Evolutionary conservation across 2,329 filamentous ascomycete genomes (phyloP).

Genomic region (Talaromyces sp.): DNA sequence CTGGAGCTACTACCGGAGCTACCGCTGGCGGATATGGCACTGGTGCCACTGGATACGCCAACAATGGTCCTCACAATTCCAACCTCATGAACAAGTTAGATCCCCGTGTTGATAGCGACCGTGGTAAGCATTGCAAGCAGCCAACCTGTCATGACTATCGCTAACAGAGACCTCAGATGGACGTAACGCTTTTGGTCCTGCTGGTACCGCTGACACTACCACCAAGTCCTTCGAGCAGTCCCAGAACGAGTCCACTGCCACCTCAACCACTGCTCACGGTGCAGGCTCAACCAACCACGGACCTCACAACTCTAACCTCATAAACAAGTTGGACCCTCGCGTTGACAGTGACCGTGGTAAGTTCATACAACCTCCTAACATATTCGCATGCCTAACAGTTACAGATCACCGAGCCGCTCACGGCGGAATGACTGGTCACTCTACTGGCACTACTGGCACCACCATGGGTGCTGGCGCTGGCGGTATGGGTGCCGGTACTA

Average conservation of each 20-base stretch:
- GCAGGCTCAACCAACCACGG: slow-evolving; percentile 35
- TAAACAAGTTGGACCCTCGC: slow-evolving; percentile 55
- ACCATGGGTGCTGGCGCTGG: slow-evolving; percentile 6
- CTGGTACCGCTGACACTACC: background rate
- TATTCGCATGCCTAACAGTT: background rate
- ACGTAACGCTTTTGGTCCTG: slow-evolving; percentile 11
- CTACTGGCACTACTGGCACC: slow-evolving; percentile 7
- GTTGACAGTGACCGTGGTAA: slow-evolving; percentile 43
- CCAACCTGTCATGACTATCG: background rate
- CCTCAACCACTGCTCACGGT: slow-evolving; percentile 6
- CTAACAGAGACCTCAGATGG: background rate
- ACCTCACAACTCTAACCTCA: slow-evolving; percentile 45
- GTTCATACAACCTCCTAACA: background rate
- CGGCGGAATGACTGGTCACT: slow-evolving; percentile 11
- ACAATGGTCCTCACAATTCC: slow-evolving; percentile 41
- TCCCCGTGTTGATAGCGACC: slow-evolving; percentile 44
- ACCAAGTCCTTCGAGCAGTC: slow-evolving; percentile 18
- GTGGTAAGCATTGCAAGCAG: slow-evolving; percentile 15
- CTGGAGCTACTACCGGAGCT: slow-evolving; percentile 4
- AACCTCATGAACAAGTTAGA: slow-evolving; percentile 35
- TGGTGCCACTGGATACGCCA: slow-evolving; percentile 26
- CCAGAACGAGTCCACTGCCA: slow-evolving; percentile 7
- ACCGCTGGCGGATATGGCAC: slow-evolving; percentile 6
- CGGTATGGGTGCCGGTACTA: background rate
- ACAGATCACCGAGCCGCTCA: slow-evolving; percentile 11